Percentiles rank a stretch among this genome's conserved stretches.
Conservation (phyloP, 169 alveolate species). For the Plasmodium blacklocki region DNA sequence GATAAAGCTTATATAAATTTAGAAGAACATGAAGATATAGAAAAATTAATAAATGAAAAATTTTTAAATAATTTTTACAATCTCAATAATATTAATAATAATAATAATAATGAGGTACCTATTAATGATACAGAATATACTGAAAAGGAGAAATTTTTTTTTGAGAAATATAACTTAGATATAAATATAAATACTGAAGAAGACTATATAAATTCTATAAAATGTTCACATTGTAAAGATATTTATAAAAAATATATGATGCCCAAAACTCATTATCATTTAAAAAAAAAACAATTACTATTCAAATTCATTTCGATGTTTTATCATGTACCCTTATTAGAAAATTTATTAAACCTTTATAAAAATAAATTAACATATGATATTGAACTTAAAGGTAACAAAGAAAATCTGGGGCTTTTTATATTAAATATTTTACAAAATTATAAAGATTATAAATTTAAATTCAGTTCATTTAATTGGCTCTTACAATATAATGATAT, state of each 20-base stretch:
- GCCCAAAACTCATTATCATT: slow-evolving; percentile 4
- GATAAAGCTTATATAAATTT: slow-evolving; percentile 13
- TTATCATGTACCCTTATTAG: slow-evolving; percentile 50
- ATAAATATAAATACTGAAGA: slow-evolving; percentile 14
- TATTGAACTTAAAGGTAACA: slow-evolving; percentile 69
- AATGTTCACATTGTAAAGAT: slow-evolving; percentile 30
- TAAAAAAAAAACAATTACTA: slow-evolving; percentile 27
- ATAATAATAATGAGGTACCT: background rate
- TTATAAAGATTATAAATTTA: slow-evolving; percentile 42
- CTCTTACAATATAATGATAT: slow-evolving; percentile 25
- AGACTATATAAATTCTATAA: slow-evolving; percentile 15
- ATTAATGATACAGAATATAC: background rate
- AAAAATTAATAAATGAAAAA: slow-evolving; percentile 19
- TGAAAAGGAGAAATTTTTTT: background rate
- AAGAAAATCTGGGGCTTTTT: slow-evolving; percentile 44
- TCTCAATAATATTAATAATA: background rate
- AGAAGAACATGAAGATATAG: slow-evolving; percentile 53
- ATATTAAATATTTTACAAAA: slow-evolving; percentile 40
- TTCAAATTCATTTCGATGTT: slow-evolving; percentile 32
- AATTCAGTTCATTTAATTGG: slow-evolving; percentile 70
- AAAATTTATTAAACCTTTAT: slow-evolving; percentile 27
- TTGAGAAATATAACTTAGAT: background rate
- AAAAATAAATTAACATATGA: slow-evolving; percentile 50
- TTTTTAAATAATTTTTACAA: background rate
- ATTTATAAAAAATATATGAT: slow-evolving; percentile 17